A percentile compares a stretch with the other conserved stretches of the same genome.
Conservation (phyloP, 768 basidiomycete genomes). For the Leccinellum rugosiceps region DNA sequence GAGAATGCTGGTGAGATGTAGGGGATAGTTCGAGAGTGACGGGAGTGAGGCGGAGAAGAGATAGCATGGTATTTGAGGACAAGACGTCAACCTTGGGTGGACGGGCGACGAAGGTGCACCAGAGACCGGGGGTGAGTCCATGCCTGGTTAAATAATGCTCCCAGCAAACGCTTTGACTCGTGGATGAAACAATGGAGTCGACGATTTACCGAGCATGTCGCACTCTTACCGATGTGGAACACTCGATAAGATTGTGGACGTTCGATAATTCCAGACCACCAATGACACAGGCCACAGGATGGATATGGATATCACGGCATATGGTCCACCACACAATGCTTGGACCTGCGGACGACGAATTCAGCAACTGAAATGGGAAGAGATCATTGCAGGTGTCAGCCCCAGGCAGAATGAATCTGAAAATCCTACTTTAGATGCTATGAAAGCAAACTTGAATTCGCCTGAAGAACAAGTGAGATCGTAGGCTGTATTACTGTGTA, state of each 20-base stretch:
- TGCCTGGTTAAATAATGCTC: constrained; percentile 15
- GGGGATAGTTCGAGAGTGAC: constrained; percentile 3
- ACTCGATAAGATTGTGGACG: constrained; percentile 4
- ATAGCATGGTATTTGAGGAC: constrained; percentile 7
- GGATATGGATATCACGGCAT: neutral
- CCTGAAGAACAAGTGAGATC: neutral
- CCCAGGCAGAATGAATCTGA: neutral
- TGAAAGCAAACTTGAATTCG: neutral
- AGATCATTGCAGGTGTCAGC: neutral
- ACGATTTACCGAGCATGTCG: neutral
- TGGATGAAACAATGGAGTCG: constrained; percentile 18
- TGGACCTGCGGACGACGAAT: neutral
- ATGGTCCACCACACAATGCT: neutral
- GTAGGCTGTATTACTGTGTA: neutral
- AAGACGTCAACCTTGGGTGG: neutral
- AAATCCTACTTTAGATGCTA: neutral
- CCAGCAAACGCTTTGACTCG: neutral
- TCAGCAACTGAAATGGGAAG: neutral
- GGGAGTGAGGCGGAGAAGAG: constrained; percentile 9
- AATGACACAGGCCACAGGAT: neutral
- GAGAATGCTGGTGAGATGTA: neutral
- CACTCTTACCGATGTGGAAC: constrained; percentile 5
- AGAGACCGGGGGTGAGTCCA: neutral
- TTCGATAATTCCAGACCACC: neutral
- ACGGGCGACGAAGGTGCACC: neutral